phyloP scores from a whole-genome alignment of 108 stramenopile genomes.

The Stephanodiscus triporus region DNA sequence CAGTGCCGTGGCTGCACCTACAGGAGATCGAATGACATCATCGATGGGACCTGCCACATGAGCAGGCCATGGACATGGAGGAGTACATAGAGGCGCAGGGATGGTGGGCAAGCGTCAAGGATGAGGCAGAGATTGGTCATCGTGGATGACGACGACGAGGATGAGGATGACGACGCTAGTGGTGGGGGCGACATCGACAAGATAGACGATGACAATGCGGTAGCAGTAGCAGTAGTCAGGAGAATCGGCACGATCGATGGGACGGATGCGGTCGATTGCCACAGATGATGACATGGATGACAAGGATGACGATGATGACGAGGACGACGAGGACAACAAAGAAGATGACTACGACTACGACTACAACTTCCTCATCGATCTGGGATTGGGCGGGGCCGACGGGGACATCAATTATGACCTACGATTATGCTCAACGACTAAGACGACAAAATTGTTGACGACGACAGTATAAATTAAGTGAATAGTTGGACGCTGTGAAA shows the following conservation, averaged over 20 bases:
- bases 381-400: no score
- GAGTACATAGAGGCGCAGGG: slow-evolving; percentile 84
- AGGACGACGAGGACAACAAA: slow-evolving; percentile 31
- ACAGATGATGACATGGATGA: slow-evolving; percentile 51
- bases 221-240: no score
- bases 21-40: slow-evolving; percentile 94
- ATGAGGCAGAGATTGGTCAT: slow-evolving; percentile 83
- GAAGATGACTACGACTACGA: no score
- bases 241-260: no score
- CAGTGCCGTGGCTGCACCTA: no score
- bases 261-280: no score
- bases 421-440: no score
- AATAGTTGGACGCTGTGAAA: no score
- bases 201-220: slow-evolving; percentile 71
- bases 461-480: no score
- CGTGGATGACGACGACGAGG: slow-evolving; percentile 83
- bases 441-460: slow-evolving; percentile 11
- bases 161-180: no score
- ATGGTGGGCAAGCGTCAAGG: slow-evolving; percentile 80
- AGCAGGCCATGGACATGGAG: slow-evolving; percentile 76
- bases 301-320: slow-evolving; percentile 53
- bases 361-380: no score
- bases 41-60: slow-evolving; percentile 82
- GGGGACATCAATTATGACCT: slow-evolving; percentile 53
- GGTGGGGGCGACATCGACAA: no score